Base-by-base conservation (phyloP, 164 flowering plant species). In the Amborella trichopoda region DNA sequence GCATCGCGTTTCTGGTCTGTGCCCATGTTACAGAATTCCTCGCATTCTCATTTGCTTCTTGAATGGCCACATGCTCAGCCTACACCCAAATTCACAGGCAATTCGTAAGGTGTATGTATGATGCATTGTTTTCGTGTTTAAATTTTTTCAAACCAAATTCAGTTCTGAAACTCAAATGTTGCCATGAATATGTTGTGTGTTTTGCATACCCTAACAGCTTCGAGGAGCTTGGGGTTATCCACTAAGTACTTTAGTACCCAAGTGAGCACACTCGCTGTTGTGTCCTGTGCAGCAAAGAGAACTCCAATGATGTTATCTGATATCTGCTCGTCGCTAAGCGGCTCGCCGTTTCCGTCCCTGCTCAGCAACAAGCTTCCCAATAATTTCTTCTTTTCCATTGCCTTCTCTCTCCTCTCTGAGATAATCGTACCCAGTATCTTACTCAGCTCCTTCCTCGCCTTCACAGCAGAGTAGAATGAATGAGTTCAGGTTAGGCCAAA, bases 221-320 rank as follows among this genome's bases (percentile, higher is more conserved):
- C 78, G 17, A 79, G 76, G 68, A 86, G 78, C 36, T 74, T 79
- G 1, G 73, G 85, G 48, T 81, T 43, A 26, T 90, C 95, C 47
- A 73, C 80, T 30, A 90, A 79, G 73, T 72, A 90, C 75, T 90
- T 90, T 59, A 90, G 54, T 48, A 77, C 65, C 97, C 97, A 90
- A 23, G 97, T 86, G 54, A 90, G 56, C 32, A 66, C 88, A 67
- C 94, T 86, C 2, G 97, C 97, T 5, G 97, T 85, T 0, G 97
- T 90, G 52, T 90, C 97, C 39, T 77, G 88, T 24, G 97, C 97
- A 2, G 97, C 97, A 28, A 90, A 90, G 26, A 90, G 64, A 3
- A 77, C 91, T 40, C 97, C 97, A 18, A 90, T 81, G 13, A 86
- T 66, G 68, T 90, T 90, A 55, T 90, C 98, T 1, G 86, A 73